A percentile compares a stretch with the other conserved stretches of the same genome.
These are phyloP conservation scores for Epichloe coenophiala DNA, from an alignment of 2,329 filamentous ascomycete species.

Conservation along the genomic window DNA sequence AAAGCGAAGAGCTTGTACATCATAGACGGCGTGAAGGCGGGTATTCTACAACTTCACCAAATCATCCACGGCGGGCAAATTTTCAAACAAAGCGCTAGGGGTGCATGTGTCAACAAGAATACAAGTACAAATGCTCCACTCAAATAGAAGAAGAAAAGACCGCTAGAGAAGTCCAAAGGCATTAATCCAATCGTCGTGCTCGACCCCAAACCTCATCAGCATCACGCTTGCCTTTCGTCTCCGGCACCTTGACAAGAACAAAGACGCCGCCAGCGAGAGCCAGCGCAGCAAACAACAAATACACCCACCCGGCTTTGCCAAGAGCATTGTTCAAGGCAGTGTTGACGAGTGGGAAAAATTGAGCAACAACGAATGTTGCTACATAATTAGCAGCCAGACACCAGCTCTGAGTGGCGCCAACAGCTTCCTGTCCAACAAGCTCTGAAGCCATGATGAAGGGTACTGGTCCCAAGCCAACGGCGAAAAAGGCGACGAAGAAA, in stretches of 20 bases:
- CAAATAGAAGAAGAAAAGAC: neutral
- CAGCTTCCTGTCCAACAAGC: conserved; percentile 78
- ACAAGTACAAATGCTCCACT: neutral
- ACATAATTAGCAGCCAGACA: conserved; percentile 78
- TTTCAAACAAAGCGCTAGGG: conserved; percentile 15
- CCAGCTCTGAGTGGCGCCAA: conserved; percentile 84
- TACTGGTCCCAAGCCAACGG: conserved; percentile 79
- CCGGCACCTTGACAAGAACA: conserved; percentile 62
- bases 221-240: conserved; percentile 75
- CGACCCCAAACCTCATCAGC: conserved; percentile 87
- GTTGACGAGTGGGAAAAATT: conserved; percentile 88
- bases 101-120: neutral
- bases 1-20: conserved; percentile 31
- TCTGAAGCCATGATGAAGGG: conserved; percentile 91
- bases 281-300: conserved; percentile 76
- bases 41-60: conserved; percentile 48
- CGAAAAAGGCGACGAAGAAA: conserved; percentile 80
- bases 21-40: conserved; percentile 68
- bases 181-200: conserved; percentile 37
- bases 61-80: conserved; percentile 29
- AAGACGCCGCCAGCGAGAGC: conserved; percentile 59
- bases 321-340: conserved; percentile 48
- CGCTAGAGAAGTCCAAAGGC: neutral
- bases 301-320: conserved; percentile 67
- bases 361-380: conserved; percentile 81